Evolutionary conservation across 768 basidiomycete genomes (phyloP).

Genomic region (Podaxis sp.): DNA sequence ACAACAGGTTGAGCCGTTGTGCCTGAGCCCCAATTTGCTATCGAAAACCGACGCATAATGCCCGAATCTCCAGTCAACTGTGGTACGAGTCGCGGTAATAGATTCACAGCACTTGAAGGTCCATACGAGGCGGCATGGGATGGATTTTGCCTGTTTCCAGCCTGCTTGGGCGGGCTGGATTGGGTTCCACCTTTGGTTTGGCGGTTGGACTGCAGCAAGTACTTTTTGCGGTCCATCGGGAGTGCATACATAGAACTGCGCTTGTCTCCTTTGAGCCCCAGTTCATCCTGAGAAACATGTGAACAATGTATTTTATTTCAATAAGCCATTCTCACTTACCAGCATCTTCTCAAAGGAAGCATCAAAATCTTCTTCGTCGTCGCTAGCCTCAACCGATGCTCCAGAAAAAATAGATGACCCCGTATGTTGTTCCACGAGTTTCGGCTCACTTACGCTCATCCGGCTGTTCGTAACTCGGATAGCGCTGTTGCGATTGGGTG

Average conservation of each 20-base stretch:
- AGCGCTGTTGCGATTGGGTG: conserved; percentile 33
- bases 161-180: conserved; percentile 29
- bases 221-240: conserved; percentile 61
- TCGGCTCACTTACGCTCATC: conserved; percentile 75
- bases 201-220: conserved; percentile 59
- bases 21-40: conserved; percentile 58
- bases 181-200: conserved; percentile 34
- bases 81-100: conserved; percentile 69
- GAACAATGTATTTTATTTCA: background rate
- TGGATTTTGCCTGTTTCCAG: conserved; percentile 27
- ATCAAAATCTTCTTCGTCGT: conserved; percentile 34
- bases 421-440: conserved; percentile 45
- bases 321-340: conserved; percentile 38
- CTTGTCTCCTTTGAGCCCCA: conserved; percentile 73
- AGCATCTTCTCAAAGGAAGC: conserved; percentile 69
- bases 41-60: conserved; percentile 67
- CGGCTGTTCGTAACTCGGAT: conserved; percentile 37
- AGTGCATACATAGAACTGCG: conserved; percentile 63
- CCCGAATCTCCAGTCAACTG: conserved; percentile 75
- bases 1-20: conserved; percentile 36
- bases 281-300: conserved; percentile 51
- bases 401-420: conserved; percentile 20
- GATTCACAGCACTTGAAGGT: conserved; percentile 52
- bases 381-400: conserved; percentile 30
- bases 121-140: conserved; percentile 55